Evolutionary conservation across 2,329 filamentous ascomycete species (phyloP), one percentile per base, ranked within the genome.

Genomic region (Microdochium nivale): DNA sequence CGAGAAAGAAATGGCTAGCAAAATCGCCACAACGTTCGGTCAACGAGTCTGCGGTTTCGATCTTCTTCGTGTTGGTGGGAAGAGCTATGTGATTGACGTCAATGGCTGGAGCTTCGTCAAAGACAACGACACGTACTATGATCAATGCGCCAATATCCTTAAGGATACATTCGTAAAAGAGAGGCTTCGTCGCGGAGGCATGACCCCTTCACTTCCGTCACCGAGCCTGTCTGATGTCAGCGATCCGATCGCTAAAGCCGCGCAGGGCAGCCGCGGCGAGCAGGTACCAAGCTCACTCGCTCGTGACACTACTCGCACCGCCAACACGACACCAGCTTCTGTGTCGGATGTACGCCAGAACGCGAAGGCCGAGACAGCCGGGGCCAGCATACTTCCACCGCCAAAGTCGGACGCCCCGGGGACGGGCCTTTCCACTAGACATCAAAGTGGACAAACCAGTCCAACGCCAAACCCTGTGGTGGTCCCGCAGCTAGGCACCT

Each of bases 61-160:
- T 66, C 77, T 99, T 54, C 76, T 99, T 52, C 85, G 95, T 25
- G 90, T 91, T 13, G 85, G 83, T 49, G 89, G 90, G 16, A 89
- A 89, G 67, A 97, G 92, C 66, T 99, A 90, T 69, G 94, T 99
- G 48, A 99, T 99, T 59, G 94, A 99, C 62, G 94, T 99, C 60
- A 99, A 99, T 67, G 94, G 94, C 13, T 99, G 95, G 95, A 97
- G 92, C 65, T 99, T 99, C 62, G 94, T 99, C 67, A 99, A 99
- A 67, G 95, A 99, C 67, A 99, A 99, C 62, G 92, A 96, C 56
- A 91, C 95, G 54, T 99, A 99, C 68, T 99, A 99, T 66, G 88
- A 97, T 62, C 89, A 90, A 62, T 94, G 87, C 59, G 84, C 94
- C 23, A 84, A 77, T 54, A 96, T 97, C 48, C 73, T 99, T 49